Conservation (phyloP, 768 basidiomycete species). For the Collybia mongolica region DNA sequence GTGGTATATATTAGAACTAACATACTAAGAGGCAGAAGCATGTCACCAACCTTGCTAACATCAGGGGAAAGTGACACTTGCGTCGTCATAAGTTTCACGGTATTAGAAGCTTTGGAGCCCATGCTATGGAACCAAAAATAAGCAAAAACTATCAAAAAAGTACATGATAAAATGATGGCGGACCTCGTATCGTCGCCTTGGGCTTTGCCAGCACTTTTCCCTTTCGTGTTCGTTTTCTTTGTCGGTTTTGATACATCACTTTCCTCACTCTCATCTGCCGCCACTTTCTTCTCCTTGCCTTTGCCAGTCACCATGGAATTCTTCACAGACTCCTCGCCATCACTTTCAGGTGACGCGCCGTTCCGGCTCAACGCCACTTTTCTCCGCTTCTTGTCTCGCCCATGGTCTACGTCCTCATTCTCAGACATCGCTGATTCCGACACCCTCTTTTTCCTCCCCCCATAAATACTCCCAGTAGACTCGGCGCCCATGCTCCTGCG, state of each 20-base stretch:
- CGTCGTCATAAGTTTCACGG: slow-evolving; percentile 65
- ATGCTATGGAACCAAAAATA: slow-evolving; percentile 1
- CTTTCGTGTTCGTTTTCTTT: slow-evolving; percentile 6
- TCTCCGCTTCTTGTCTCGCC: slow-evolving; percentile 11
- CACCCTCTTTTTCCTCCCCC: slow-evolving; percentile 20
- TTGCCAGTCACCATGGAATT: neutral
- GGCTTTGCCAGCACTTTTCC: slow-evolving; percentile 20
- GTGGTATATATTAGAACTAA: neutral
- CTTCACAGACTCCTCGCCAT: neutral
- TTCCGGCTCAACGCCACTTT: slow-evolving; percentile 9
- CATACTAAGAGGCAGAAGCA: no score
- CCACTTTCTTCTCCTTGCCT: slow-evolving; percentile 20
- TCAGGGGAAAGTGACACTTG: slow-evolving; percentile 57
- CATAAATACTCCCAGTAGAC: neutral
- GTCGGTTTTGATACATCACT: slow-evolving; percentile 5
- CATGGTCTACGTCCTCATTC: neutral
- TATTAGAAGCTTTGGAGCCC: slow-evolving; percentile 10
- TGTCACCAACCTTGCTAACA: slow-evolving; percentile 51
- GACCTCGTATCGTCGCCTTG: slow-evolving; percentile 12
- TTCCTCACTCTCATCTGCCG: slow-evolving; percentile 6
- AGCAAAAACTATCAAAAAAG: neutral
- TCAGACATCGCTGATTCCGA: slow-evolving; percentile 7
- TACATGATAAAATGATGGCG: neutral
- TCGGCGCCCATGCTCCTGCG: slow-evolving; percentile 26
- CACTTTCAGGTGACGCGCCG: neutral